Percentiles rank a stretch among this genome's conserved stretches.
Evolutionary conservation across 2,329 filamentous ascomycete genomes (phyloP).

Genomic region (Hymenoscyphus fraxineus): DNA sequence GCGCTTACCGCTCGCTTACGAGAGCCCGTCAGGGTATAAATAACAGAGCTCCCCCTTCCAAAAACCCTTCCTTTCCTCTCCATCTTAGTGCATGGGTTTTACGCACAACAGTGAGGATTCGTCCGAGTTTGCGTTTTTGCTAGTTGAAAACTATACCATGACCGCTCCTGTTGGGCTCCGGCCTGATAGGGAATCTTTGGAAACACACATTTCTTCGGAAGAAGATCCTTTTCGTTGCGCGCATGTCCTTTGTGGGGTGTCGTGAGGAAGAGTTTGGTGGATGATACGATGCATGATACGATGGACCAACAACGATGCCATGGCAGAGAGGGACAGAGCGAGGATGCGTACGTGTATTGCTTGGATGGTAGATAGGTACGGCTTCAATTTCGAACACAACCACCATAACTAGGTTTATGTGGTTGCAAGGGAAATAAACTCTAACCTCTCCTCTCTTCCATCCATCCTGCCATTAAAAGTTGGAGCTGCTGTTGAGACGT

Average conservation of each 20-base stretch:
- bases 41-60: background rate
- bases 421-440: background rate
- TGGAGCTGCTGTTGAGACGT: background rate
- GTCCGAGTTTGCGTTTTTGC: conserved; percentile 81
- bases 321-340: no score
- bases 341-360: no score
- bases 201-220: conserved; percentile 39
- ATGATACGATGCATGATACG: no score
- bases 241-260: conserved; percentile 42
- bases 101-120: conserved; percentile 79
- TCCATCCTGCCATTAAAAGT: background rate
- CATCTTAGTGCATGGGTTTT: conserved; percentile 68
- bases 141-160: conserved; percentile 58
- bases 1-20: background rate
- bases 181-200: conserved; percentile 79
- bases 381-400: no score
- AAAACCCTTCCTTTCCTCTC: conserved; percentile 38
- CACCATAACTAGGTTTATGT: background rate
- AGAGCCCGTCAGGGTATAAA: background rate
- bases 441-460: no score
- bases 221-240: conserved; percentile 50
- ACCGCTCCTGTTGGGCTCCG: conserved; percentile 68
- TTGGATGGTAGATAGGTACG: no score
- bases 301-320: no score
- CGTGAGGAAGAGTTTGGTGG: conserved; percentile 46